A percentile compares a stretch with the other conserved stretches of the same genome.
Conservation (phyloP, 2,329 filamentous ascomycete species). For the Fusarium pilosicola region DNA sequence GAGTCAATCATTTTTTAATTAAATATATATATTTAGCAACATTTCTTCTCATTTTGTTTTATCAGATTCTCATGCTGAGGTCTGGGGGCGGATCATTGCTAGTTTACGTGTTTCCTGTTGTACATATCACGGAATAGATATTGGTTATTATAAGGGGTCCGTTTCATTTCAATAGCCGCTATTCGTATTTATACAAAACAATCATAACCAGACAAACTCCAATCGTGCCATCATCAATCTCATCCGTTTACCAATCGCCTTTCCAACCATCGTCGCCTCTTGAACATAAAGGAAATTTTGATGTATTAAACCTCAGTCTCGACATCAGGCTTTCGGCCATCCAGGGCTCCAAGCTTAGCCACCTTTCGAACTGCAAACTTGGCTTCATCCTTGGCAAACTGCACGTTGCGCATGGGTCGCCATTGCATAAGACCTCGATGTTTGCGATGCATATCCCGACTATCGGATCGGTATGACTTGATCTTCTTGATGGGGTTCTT, state of each 20-base stretch:
- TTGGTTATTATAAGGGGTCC: not conserved
- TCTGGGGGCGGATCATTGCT: too few species aligned
- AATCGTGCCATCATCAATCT: conserved; percentile 32
- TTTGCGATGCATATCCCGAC: conserved; percentile 81
- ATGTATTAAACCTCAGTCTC: conserved; percentile 74
- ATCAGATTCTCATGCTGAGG: accelerated
- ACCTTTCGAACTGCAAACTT: conserved; percentile 80
- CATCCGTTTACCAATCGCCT: not conserved
- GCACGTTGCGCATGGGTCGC: conserved; percentile 85
- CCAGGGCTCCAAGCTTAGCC: conserved; percentile 79
- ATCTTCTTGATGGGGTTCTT: conserved; percentile 66
- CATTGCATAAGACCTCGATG: conserved; percentile 95
- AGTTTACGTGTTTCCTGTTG: not conserved
- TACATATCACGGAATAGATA: not conserved
- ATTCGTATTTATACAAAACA: conserved; percentile 24
- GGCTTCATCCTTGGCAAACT: conserved; percentile 89
- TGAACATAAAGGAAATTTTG: not conserved
- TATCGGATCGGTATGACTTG: conserved; percentile 73
- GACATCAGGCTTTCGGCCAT: conserved; percentile 85
- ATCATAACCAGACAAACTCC: conserved; percentile 21
- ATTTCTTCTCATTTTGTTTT: not conserved
- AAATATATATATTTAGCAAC: not conserved
- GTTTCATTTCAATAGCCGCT: conserved; percentile 8
- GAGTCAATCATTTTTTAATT: not conserved
- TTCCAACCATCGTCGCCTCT: not conserved